Evolutionary conservation across 2,329 filamentous ascomycete genomes (phyloP).

Genomic region (Cryphonectria nitschkei): DNA sequence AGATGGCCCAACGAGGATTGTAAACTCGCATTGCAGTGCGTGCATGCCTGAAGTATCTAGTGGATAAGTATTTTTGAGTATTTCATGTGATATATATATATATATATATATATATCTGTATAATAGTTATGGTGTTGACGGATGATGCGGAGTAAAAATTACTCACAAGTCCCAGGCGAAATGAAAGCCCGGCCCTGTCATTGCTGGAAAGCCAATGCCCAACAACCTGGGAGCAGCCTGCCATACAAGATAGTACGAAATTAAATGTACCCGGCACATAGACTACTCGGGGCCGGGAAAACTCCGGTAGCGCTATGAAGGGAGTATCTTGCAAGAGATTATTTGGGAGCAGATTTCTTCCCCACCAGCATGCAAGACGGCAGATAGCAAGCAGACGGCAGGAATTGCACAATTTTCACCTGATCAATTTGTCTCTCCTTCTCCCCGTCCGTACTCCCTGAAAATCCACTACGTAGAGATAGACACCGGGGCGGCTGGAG

Average conservation of each 20-base stretch:
- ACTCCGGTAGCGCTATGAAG: background rate
- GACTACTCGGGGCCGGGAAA: background rate
- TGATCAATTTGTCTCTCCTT: background rate
- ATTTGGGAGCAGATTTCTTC: background rate
- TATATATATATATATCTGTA: no score
- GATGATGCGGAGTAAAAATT: background rate
- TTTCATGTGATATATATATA: background rate
- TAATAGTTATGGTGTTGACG: no score
- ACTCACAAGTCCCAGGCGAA: background rate
- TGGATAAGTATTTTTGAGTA: background rate
- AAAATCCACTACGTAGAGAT: background rate
- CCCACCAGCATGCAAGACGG: background rate
- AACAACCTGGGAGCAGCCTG: background rate
- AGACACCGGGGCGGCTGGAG: no score
- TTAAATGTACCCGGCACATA: background rate
- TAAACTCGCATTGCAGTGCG: background rate
- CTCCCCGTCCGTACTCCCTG: background rate
- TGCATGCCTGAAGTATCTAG: background rate
- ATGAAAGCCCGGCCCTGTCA: background rate
- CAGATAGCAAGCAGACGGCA: background rate
- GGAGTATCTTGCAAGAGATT: constrained; percentile 2
- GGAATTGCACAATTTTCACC: background rate
- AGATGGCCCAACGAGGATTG: background rate
- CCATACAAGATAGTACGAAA: background rate
- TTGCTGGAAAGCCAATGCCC: background rate